A percentile compares a stretch with the other conserved stretches of the same genome.
Evolutionary conservation across 2,329 filamentous ascomycete species (phyloP).

Genomic region (Aspergillus tubingensis): DNA sequence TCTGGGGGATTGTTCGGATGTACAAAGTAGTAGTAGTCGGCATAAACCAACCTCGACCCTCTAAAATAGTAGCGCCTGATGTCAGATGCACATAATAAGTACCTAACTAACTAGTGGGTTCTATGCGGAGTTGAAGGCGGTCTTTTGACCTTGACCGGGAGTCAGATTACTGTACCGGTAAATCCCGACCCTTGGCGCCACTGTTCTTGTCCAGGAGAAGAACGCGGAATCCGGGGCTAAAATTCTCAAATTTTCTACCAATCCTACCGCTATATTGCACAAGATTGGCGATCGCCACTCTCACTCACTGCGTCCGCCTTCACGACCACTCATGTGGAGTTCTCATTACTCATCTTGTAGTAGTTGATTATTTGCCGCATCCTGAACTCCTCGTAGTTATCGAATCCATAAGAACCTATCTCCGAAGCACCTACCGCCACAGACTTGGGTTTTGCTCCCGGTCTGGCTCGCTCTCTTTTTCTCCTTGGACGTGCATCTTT

Average conservation of each 20-base stretch:
- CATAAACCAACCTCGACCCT: too few species aligned
- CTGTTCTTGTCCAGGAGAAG: conserved; percentile 1
- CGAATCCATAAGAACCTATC: not conserved
- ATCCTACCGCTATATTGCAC: conserved; percentile 9
- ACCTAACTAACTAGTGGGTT: not conserved
- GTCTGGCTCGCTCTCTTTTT: not conserved
- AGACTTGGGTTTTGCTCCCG: not conserved
- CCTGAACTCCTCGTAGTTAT: not conserved
- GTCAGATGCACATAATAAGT: not conserved
- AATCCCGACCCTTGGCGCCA: conserved; percentile 25
- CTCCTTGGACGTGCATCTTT: not conserved
- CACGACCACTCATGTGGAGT: not conserved
- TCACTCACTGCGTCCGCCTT: conserved; percentile 15
- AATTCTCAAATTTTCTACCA: conserved; percentile 21
- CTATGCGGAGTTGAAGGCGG: not conserved
- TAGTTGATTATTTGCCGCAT: conserved; percentile 2
- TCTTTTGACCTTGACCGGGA: not conserved
- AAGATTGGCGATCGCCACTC: conserved; percentile 16
- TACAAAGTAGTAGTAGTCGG: too few species aligned
- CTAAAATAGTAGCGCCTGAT: not conserved
- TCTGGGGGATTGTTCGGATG: not conserved
- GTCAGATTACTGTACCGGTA: conserved; percentile 21
- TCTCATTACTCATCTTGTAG: conserved; percentile 13
- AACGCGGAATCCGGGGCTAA: conserved; percentile 11
- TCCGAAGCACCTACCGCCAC: not conserved